Percentiles rank a stretch among this genome's conserved stretches.
Conservation (phyloP, 1,284 basidiomycete genomes). For the Boletus sp. region DNA sequence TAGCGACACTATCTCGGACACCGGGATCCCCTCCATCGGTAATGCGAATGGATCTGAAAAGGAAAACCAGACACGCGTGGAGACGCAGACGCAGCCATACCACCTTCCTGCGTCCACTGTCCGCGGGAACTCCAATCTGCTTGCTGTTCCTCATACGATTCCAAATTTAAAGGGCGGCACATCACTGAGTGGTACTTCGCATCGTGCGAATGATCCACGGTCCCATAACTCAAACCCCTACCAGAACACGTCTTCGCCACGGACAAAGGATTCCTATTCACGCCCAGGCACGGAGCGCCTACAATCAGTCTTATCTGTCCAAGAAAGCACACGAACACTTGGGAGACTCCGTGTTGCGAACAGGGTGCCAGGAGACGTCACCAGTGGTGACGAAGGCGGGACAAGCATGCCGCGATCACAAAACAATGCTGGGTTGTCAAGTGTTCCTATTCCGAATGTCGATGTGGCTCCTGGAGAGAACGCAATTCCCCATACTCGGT, state of each 20-base stretch:
- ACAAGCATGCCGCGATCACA: slow-evolving; percentile 13
- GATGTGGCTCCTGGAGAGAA: background rate
- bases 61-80: background rate
- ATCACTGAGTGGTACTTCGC: background rate
- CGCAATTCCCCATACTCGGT: background rate
- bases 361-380: slow-evolving; percentile 46
- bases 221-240: background rate
- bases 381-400: slow-evolving; percentile 44
- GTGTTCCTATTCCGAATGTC: background rate
- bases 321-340: slow-evolving; percentile 41
- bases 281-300: slow-evolving; percentile 21
- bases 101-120: slow-evolving; percentile 33
- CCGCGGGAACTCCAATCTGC: slow-evolving; percentile 20
- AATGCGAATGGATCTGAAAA: slow-evolving; percentile 7
- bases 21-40: background rate
- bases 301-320: slow-evolving; percentile 29
- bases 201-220: background rate
- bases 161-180: slow-evolving; percentile 6
- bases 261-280: background rate
- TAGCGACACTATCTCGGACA: slow-evolving; percentile 9
- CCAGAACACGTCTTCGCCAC: slow-evolving; percentile 3
- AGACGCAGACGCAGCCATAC: slow-evolving; percentile 18
- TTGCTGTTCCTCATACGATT: slow-evolving; percentile 18
- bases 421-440: background rate
- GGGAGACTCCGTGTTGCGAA: slow-evolving; percentile 47